A percentile compares a stretch with the other conserved stretches of the same genome.
Evolutionary conservation across 2,329 filamentous ascomycete genomes (phyloP).

Genomic region (Aspergillus pseudotamarii): DNA sequence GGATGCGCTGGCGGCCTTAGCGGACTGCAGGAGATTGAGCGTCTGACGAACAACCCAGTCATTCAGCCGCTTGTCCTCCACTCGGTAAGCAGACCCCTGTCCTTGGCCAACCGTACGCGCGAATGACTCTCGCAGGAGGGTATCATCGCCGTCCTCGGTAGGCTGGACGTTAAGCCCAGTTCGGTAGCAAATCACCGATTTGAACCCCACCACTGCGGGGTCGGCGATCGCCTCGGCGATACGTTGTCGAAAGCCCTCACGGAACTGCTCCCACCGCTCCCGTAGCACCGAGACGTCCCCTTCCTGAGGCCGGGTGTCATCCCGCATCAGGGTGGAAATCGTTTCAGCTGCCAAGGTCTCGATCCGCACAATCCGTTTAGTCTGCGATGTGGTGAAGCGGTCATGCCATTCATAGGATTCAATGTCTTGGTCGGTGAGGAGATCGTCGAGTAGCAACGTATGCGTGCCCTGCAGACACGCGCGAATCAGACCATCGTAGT

Average conservation of each 20-base stretch:
- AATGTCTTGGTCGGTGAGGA: slow-evolving; percentile 60
- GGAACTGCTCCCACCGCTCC: slow-evolving; percentile 28
- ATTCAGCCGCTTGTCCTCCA: slow-evolving; percentile 68
- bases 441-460: slow-evolving; percentile 77
- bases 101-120: slow-evolving; percentile 29
- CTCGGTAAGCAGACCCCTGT: slow-evolving; percentile 33
- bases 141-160: slow-evolving; percentile 46
- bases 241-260: slow-evolving; percentile 32
- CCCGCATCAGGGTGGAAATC: slow-evolving; percentile 52
- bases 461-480: slow-evolving; percentile 73
- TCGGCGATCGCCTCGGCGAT: slow-evolving; percentile 65
- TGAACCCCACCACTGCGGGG: slow-evolving; percentile 74
- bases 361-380: slow-evolving; percentile 76
- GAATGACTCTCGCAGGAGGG: slow-evolving; percentile 30
- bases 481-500: slow-evolving; percentile 61
- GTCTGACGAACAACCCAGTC: slow-evolving; percentile 68
- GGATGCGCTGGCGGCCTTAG: slow-evolving; percentile 33
- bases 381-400: slow-evolving; percentile 63
- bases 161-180: slow-evolving; percentile 69
- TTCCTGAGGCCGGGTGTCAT: slow-evolving; percentile 32
- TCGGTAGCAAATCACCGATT: slow-evolving; percentile 80
- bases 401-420: slow-evolving; percentile 68
- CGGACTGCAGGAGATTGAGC: slow-evolving; percentile 59
- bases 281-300: slow-evolving; percentile 24
- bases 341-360: slow-evolving; percentile 70